These are phyloP conservation scores for Arachis monticola DNA, from an alignment of 331 rosid species.

Conservation along the genomic window DNA sequence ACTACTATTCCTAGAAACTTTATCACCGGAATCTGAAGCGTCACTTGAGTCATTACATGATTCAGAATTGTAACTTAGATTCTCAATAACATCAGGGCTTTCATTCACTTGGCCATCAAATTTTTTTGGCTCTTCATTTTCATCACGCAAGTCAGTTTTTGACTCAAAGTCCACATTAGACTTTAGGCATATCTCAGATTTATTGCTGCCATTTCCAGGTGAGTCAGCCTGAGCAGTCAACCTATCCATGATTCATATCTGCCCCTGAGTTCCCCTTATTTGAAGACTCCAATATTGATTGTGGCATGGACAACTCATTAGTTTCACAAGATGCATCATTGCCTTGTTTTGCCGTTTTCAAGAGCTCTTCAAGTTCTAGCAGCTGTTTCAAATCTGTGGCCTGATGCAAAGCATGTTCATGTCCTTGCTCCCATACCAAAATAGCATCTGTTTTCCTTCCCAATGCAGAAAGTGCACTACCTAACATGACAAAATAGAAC, in stretches of 20 bases:
- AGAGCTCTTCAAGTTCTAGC: slow-evolving; percentile 80
- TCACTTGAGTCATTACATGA: slow-evolving; percentile 69
- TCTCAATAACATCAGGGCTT: slow-evolving; percentile 57
- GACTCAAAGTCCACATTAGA: slow-evolving; percentile 41
- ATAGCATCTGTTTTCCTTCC: slow-evolving; percentile 82
- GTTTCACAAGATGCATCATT: slow-evolving; percentile 37
- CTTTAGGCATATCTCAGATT: slow-evolving; percentile 51
- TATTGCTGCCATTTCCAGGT: slow-evolving; percentile 43
- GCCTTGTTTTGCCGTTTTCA: slow-evolving; percentile 57
- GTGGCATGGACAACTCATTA: slow-evolving; percentile 38
- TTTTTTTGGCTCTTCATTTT: slow-evolving; percentile 49
- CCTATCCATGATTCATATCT: slow-evolving; percentile 33
- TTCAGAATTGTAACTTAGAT: slow-evolving; percentile 61
- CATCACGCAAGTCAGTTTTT: slow-evolving; percentile 49
- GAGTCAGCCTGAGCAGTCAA: slow-evolving; percentile 45
- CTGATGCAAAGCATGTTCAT: slow-evolving; percentile 64
- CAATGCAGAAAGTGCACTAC: slow-evolving; percentile 67
- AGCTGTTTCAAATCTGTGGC: slow-evolving; percentile 79
- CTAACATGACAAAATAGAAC: slow-evolving; percentile 46
- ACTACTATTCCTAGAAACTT: slow-evolving; percentile 53
- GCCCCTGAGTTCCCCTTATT: slow-evolving; percentile 39
- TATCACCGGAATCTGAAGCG: slow-evolving; percentile 58
- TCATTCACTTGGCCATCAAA: slow-evolving; percentile 51
- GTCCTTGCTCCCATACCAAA: slow-evolving; percentile 79
- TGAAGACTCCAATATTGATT: slow-evolving; percentile 38